These are phyloP conservation scores for Talaromyces piceae DNA, from an alignment of 2,329 filamentous ascomycete genomes.

Conservation along the genomic window DNA sequence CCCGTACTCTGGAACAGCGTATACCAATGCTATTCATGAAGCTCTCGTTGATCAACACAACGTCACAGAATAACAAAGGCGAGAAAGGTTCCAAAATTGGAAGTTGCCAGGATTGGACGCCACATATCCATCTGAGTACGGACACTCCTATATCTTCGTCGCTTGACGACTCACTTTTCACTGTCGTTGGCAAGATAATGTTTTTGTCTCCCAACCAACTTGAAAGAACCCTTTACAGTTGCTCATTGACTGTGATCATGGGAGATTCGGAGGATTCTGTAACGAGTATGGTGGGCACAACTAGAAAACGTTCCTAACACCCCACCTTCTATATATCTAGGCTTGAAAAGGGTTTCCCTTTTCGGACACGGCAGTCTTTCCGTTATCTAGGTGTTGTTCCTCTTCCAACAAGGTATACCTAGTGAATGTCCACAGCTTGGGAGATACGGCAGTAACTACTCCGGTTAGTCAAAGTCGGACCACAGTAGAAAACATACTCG, in stretches of 20 bases:
- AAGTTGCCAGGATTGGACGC: background rate
- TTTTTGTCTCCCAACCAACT: background rate
- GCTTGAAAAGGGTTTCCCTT: constrained; percentile 44
- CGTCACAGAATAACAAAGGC: background rate
- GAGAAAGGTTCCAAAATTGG: background rate
- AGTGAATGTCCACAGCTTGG: constrained; percentile 39
- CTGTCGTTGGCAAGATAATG: background rate
- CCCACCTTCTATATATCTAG: constrained; percentile 39
- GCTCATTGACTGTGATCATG: background rate
- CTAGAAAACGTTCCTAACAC: background rate
- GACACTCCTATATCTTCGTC: background rate
- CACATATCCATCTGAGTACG: background rate
- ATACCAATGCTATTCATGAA: background rate
- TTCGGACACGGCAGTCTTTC: constrained; percentile 39
- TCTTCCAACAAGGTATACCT: constrained; percentile 31
- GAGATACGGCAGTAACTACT: constrained; percentile 34
- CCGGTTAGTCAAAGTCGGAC: background rate
- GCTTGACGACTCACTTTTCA: background rate
- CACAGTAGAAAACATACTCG: constrained; percentile 31
- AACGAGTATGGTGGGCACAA: background rate
- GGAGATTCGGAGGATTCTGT: background rate
- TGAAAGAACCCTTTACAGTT: background rate
- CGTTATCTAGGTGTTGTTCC: constrained; percentile 34
- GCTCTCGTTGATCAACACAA: background rate
- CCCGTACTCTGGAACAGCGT: background rate